These are phyloP conservation scores for Phytophthora sp. DNA, from an alignment of 352 stramenopile genomes.

Conservation along the genomic window DNA sequence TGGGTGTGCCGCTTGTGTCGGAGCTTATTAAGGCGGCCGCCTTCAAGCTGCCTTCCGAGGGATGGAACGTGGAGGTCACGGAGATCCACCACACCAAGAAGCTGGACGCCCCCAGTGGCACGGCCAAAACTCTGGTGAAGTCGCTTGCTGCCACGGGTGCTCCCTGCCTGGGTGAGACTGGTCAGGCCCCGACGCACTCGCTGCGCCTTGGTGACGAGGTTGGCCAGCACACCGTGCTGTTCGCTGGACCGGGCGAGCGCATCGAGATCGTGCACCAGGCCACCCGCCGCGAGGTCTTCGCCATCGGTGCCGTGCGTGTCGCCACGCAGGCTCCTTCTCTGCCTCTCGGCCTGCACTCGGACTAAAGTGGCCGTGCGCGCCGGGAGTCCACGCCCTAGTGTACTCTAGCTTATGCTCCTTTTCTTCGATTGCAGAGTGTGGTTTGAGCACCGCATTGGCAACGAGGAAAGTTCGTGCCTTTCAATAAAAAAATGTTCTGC, in stretches of 20 bases:
- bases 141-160: conserved; percentile 63
- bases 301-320: conserved; percentile 71
- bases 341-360: conserved; percentile 65
- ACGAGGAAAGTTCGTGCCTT: conserved; percentile 19
- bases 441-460: conserved; percentile 8
- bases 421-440: conserved; percentile 14
- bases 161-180: conserved; percentile 50
- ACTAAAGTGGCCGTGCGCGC: conserved; percentile 37
- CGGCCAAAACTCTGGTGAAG: conserved; percentile 82
- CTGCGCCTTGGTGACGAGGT: conserved; percentile 84
- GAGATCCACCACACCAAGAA: conserved; percentile 91
- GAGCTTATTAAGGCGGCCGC: conserved; percentile 76
- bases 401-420: conserved; percentile 30
- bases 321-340: conserved; percentile 60
- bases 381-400: conserved; percentile 12
- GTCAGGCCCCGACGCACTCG: conserved; percentile 64
- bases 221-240: conserved; percentile 84
- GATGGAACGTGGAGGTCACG: conserved; percentile 83
- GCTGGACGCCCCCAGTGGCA: conserved; percentile 82
- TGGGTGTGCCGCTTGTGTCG: conserved; percentile 79
- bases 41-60: conserved; percentile 72
- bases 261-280: conserved; percentile 88
- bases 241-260: conserved; percentile 76
- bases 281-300: conserved; percentile 82
- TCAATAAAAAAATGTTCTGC: conserved; percentile 29